These are phyloP conservation scores for Colletotrichum tanaceti DNA, from an alignment of 2,329 filamentous ascomycete species.

Conservation along the genomic window DNA sequence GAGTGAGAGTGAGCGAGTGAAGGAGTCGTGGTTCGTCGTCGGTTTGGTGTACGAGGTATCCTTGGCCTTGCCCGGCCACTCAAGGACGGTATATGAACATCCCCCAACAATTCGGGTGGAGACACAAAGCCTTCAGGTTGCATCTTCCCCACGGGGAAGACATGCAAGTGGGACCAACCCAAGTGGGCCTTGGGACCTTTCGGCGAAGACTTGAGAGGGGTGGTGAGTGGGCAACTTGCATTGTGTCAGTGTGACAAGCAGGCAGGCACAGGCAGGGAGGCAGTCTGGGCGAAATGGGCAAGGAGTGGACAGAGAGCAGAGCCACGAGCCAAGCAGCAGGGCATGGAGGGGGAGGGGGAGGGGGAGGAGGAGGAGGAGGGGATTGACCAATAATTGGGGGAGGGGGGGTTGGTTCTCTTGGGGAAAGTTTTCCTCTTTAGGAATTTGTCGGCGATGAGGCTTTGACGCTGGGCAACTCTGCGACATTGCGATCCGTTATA, in stretches of 20 bases:
- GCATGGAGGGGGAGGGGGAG: no score
- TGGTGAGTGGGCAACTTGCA: not conserved
- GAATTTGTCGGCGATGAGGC: slow-evolving; percentile 33
- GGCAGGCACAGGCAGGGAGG: no score
- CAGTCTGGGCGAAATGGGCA: slow-evolving; percentile 24
- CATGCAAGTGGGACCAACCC: not conserved
- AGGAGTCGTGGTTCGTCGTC: slow-evolving; percentile 10
- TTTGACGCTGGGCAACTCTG: slow-evolving; percentile 1
- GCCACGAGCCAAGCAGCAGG: not conserved
- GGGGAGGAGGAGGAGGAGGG: no score
- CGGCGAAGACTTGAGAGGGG: slow-evolving; percentile 1
- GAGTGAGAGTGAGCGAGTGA: not conserved
- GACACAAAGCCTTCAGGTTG: slow-evolving; percentile 5
- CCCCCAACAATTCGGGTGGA: not conserved
- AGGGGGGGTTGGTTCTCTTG: no score
- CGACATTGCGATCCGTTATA: slow-evolving; percentile 19
- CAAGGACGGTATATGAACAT: not conserved
- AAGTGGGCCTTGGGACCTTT: not conserved
- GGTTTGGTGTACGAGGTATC: slow-evolving; percentile 5
- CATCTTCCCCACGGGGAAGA: slow-evolving; percentile 15
- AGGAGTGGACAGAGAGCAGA: not conserved
- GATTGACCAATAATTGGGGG: slow-evolving; percentile 3
- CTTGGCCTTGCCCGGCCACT: slow-evolving; percentile 21
- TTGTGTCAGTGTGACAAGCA: not conserved
- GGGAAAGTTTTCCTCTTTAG: slow-evolving; percentile 14